phyloP scores from a whole-genome alignment of 2,329 filamentous ascomycete genomes.

The Camillea tinctor region DNA sequence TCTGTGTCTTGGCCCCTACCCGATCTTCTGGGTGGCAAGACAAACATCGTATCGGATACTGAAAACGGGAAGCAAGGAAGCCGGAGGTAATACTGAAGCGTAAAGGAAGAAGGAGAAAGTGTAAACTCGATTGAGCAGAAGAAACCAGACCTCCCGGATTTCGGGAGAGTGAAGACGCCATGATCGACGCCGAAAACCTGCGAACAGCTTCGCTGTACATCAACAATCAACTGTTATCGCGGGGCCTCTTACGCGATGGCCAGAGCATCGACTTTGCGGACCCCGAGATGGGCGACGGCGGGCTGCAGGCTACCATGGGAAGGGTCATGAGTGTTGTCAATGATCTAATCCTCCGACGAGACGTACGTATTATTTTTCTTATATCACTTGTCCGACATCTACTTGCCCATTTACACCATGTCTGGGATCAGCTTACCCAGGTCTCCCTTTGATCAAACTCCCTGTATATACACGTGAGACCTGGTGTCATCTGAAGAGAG shows the following conservation, averaged over 20 bases:
- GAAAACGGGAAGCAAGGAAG: not conserved
- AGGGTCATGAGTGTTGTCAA: conserved; percentile 91
- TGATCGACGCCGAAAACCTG: conserved; percentile 59
- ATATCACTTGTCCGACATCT: not conserved
- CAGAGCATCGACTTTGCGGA: conserved; percentile 79
- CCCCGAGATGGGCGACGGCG: conserved; percentile 62
- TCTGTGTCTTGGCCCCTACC: not conserved
- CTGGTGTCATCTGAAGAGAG: not conserved
- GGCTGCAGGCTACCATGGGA: conserved; percentile 68
- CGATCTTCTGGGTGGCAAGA: not conserved
- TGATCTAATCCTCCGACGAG: conserved; percentile 84
- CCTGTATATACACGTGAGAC: not conserved
- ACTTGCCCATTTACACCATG: not conserved
- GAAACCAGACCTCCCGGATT: not conserved
- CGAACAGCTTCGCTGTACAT: conserved; percentile 69
- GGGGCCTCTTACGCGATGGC: conserved; percentile 65
- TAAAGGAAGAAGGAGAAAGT: not conserved
- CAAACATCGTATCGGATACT: not conserved
- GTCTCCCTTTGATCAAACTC: not conserved
- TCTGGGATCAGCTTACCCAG: not conserved
- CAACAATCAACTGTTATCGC: conserved; percentile 68
- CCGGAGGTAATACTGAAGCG: not conserved
- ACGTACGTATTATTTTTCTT: conserved; percentile 63
- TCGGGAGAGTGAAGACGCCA: conserved; percentile 11
- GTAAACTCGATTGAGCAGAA: not conserved